Evolutionary conservation across 495 filamentous ascomycete species (phyloP).

Genomic region (Bacidia rubella): DNA sequence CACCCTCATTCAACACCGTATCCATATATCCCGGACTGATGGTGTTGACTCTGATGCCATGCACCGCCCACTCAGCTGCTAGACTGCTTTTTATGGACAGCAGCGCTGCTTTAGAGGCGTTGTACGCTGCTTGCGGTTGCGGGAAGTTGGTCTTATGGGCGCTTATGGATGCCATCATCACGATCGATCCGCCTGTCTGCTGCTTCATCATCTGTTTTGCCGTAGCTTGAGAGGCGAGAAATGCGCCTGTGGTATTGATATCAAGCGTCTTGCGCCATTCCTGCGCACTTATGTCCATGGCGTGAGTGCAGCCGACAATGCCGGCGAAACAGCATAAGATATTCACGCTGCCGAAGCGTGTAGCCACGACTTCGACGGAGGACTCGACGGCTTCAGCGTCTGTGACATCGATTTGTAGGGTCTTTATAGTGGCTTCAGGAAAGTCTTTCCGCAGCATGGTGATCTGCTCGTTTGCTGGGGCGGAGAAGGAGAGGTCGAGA

Average conservation of each 20-base stretch:
- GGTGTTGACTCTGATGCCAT: constrained; percentile 55
- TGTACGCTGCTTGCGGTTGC: constrained; percentile 32
- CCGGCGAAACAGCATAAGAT: constrained; percentile 55
- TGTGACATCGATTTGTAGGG: constrained; percentile 46
- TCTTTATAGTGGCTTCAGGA: constrained; percentile 33
- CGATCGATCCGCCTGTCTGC: constrained; percentile 40
- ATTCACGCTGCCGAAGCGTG: constrained; percentile 38
- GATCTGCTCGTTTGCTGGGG: constrained; percentile 27
- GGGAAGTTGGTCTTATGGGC: constrained; percentile 42
- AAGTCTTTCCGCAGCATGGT: constrained; percentile 36
- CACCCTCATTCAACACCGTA: constrained; percentile 61
- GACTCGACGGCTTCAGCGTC: constrained; percentile 32
- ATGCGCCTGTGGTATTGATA: constrained; percentile 53
- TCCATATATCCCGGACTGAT: constrained; percentile 70
- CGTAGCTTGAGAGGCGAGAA: constrained; percentile 48
- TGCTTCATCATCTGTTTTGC: constrained; percentile 34
- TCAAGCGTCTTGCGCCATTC: constrained; percentile 49
- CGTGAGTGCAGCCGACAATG: constrained; percentile 44
- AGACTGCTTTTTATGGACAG: constrained; percentile 24
- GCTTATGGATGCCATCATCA: constrained; percentile 52
- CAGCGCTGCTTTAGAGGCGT: constrained; percentile 30
- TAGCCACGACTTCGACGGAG: constrained; percentile 28
- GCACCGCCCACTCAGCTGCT: constrained; percentile 35
- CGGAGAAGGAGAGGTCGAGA: constrained; percentile 43
- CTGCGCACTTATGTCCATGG: constrained; percentile 38